A percentile compares a stretch with the other conserved stretches of the same genome.
Conservation (phyloP, 2,329 filamentous ascomycete species). For the Curvularia hawaiiensis region DNA sequence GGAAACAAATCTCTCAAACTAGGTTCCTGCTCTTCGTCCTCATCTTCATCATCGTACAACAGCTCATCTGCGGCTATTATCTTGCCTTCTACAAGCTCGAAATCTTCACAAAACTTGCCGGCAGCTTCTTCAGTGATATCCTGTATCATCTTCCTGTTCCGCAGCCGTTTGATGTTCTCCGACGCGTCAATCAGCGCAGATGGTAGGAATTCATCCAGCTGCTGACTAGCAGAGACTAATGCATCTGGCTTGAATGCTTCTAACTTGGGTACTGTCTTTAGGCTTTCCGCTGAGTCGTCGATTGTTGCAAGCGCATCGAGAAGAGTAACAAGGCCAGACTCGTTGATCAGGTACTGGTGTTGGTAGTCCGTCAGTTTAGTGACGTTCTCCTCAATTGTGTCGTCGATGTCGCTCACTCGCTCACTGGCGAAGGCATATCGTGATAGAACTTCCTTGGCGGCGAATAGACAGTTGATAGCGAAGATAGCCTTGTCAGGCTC, state of each 20-base stretch:
- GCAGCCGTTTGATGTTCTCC: constrained; percentile 76
- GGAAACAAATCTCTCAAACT: constrained; percentile 63
- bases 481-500: constrained; percentile 70
- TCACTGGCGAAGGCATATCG: constrained; percentile 68
- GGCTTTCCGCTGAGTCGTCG: constrained; percentile 52
- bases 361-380: constrained; percentile 69
- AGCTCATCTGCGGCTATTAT: constrained; percentile 64
- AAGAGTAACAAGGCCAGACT: constrained; percentile 74
- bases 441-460: constrained; percentile 61
- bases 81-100: constrained; percentile 70
- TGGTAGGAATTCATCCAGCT: constrained; percentile 87
- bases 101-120: constrained; percentile 82
- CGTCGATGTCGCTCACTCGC: constrained; percentile 61
- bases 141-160: constrained; percentile 73
- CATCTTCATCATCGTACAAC: constrained; percentile 42
- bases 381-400: constrained; percentile 61
- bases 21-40: constrained; percentile 46
- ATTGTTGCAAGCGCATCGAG: constrained; percentile 61
- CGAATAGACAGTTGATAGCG: constrained; percentile 71
- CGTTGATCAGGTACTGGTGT: constrained; percentile 71
- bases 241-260: constrained; percentile 63
- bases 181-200: constrained; percentile 92
- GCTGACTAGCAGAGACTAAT: constrained; percentile 72
- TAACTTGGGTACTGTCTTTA: constrained; percentile 61
- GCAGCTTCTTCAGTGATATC: constrained; percentile 83